phyloP scores from a whole-genome alignment of 2,329 filamentous ascomycete genomes.

The Aureobasidium mangrovei region DNA sequence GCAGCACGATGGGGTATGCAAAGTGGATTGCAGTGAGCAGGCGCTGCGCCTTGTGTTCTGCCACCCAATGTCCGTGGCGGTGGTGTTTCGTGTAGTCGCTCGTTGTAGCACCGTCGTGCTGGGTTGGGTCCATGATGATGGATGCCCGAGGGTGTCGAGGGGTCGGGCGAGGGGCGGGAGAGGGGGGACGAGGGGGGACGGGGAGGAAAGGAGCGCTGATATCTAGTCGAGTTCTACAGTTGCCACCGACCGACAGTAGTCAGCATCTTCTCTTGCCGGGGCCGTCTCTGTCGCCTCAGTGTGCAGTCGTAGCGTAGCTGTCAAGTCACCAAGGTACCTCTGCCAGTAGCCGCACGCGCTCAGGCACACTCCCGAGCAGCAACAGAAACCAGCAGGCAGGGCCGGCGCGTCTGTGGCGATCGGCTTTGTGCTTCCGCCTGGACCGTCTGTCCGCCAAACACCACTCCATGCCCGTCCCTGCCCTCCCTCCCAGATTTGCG shows the following conservation, averaged over 20 bases:
- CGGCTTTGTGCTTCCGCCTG: not conserved
- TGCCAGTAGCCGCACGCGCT: too few species aligned
- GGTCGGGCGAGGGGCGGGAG: not conserved
- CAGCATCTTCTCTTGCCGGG: slow-evolving; percentile 10
- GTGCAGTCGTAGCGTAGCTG: not conserved
- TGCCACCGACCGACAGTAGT: slow-evolving; percentile 1
- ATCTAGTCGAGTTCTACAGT: not conserved
- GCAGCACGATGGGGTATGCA: slow-evolving; percentile 54
- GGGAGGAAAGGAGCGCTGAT: not conserved
- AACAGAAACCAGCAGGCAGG: not conserved
- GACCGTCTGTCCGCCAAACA: not conserved
- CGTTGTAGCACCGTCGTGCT: not conserved
- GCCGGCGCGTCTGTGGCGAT: slow-evolving; percentile 9
- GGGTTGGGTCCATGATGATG: slow-evolving; percentile 8
- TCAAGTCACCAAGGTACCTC: not conserved
- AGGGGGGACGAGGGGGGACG: not conserved
- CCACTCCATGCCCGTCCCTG: not conserved
- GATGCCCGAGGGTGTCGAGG: not conserved
- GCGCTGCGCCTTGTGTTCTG: slow-evolving; percentile 33
- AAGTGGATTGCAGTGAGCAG: slow-evolving; percentile 44
- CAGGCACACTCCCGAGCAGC: slow-evolving; percentile 2
- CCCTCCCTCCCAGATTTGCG: not conserved
- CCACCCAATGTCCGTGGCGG: slow-evolving; percentile 24
- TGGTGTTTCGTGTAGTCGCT: slow-evolving; percentile 7
- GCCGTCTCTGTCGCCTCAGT: not conserved